A percentile compares a stretch with the other conserved stretches of the same genome.
phyloP scores from a whole-genome alignment of 2,329 filamentous ascomycete species.

The Xylaria multiplex region DNA sequence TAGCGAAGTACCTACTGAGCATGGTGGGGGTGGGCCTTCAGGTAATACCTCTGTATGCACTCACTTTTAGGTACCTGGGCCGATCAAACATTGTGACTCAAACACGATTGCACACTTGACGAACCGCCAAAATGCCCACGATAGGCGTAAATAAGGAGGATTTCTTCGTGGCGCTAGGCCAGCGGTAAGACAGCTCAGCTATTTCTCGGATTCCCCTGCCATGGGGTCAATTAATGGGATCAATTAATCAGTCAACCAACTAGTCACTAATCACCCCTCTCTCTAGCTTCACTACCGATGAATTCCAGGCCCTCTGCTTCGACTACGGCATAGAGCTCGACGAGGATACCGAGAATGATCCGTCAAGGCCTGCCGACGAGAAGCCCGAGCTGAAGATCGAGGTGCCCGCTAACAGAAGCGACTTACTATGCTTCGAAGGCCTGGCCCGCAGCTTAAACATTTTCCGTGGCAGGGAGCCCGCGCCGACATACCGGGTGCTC shows the following conservation, averaged over 20 bases:
- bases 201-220: constrained; percentile 26
- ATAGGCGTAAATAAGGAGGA: constrained; percentile 96
- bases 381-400: constrained; percentile 38
- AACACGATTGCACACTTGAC: constrained; percentile 19
- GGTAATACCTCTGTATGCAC: neutral
- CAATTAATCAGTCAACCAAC: constrained; percentile 23
- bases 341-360: constrained; percentile 85
- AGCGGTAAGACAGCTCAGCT: constrained; percentile 67
- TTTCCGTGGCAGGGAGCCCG: constrained; percentile 76
- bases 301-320: constrained; percentile 98
- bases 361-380: constrained; percentile 52
- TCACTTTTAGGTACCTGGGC: neutral
- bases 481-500: constrained; percentile 83
- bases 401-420: constrained; percentile 37
- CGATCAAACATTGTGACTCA: constrained; percentile 31
- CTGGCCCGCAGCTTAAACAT: constrained; percentile 40
- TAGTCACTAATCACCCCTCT: constrained; percentile 24
- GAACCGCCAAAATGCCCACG: constrained; percentile 79
- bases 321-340: constrained; percentile 98
- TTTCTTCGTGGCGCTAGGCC: constrained; percentile 91
- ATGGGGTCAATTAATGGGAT: constrained; percentile 28
- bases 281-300: constrained; percentile 83
- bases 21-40: constrained; percentile 33
- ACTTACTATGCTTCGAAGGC: constrained; percentile 40
- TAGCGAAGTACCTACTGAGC: constrained; percentile 2